phyloP scores from a whole-genome alignment of 2,329 filamentous ascomycete species.

The Lasiodiplodia theobromae region DNA sequence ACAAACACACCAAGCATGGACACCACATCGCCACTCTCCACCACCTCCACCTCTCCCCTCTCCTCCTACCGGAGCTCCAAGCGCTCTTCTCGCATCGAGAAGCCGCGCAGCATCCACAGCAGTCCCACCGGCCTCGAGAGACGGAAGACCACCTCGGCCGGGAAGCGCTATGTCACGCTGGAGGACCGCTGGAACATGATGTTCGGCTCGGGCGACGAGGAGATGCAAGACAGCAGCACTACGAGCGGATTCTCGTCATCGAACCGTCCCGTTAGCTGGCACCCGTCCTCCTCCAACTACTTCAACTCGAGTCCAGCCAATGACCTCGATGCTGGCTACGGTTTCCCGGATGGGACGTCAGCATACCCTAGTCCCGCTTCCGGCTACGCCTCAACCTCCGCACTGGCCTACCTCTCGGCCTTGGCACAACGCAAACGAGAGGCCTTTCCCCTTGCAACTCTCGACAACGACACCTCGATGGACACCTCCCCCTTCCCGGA shows the following conservation, averaged over 20 bases:
- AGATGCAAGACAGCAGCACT: constrained; percentile 16
- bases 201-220: constrained; percentile 41
- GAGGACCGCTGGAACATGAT: constrained; percentile 52
- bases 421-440: constrained; percentile 27
- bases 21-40: constrained; percentile 37
- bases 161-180: constrained; percentile 48
- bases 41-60: constrained; percentile 27
- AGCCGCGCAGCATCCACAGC: constrained; percentile 49
- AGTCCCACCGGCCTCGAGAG: constrained; percentile 46
- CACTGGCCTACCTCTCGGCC: constrained; percentile 27
- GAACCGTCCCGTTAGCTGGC: constrained; percentile 75
- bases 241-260: constrained; percentile 6
- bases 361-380: constrained; percentile 26
- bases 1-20: constrained; percentile 34
- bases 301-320: constrained; percentile 34
- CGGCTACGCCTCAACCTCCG: constrained; percentile 27
- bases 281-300: constrained; percentile 66
- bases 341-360: constrained; percentile 27
- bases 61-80: constrained; percentile 38
- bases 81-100: constrained; percentile 47
- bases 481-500: constrained; percentile 19
- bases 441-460: constrained; percentile 18
- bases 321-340: constrained; percentile 21
- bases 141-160: constrained; percentile 46
- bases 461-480: constrained; percentile 21